These are phyloP conservation scores for Plasmodium billcollinsi DNA, from an alignment of 169 alveolate genomes.

Conservation along the genomic window DNA sequence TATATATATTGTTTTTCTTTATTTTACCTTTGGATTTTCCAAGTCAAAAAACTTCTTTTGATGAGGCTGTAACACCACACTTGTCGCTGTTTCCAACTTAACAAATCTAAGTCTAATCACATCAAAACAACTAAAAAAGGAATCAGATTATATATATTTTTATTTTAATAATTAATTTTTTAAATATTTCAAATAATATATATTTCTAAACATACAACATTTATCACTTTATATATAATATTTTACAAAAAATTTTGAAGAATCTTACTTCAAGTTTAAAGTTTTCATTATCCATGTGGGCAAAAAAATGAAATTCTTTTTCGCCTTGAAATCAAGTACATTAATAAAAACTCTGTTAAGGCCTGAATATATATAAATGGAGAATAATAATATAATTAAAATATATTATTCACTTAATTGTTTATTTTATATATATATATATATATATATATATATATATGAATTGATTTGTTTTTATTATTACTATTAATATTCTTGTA, in stretches of 20 bases:
- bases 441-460: too few relatives aligned
- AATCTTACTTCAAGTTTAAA: constrained; percentile 15
- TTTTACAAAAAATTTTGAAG: too few relatives aligned
- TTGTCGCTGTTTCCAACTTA: constrained; percentile 46
- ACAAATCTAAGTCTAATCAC: constrained; percentile 39
- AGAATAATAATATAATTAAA: not conserved
- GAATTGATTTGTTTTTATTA: too few relatives aligned
- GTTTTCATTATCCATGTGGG: constrained; percentile 59
- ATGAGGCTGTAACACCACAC: constrained; percentile 59
- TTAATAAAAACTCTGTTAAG: constrained; percentile 60
- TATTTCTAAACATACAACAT: too few relatives aligned
- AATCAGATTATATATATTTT: not conserved
- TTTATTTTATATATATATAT: constrained; percentile 2
- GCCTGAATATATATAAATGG: not conserved
- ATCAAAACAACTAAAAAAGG: constrained; percentile 35
- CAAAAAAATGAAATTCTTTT: constrained; percentile 52
- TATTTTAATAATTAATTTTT: too few relatives aligned
- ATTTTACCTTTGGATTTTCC: constrained; percentile 39
- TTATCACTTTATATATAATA: too few relatives aligned
- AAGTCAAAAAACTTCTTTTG: constrained; percentile 53
- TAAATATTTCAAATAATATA: too few relatives aligned
- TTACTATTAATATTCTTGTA: constrained; percentile 45
- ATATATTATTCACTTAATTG: too few relatives aligned
- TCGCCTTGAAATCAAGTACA: constrained; percentile 60
- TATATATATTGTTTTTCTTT: not conserved